These are phyloP conservation scores for Pugionium dolabratum DNA, from an alignment of 345 rosid genomes.

Conservation along the genomic window DNA sequence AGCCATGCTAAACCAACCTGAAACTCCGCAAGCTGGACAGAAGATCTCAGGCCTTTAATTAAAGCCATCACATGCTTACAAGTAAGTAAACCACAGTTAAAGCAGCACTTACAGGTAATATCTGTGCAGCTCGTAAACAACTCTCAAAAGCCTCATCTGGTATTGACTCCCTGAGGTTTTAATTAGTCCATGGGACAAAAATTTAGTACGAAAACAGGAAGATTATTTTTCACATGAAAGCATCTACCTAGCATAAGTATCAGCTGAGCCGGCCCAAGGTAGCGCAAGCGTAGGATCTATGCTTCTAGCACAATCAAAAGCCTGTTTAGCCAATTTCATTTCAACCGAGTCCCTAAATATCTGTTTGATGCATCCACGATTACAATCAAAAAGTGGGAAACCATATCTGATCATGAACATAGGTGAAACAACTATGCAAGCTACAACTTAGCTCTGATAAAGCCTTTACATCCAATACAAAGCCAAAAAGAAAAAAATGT, in stretches of 20 bases:
- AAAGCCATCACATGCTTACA: slow-evolving; percentile 22
- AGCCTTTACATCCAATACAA: slow-evolving; percentile 12
- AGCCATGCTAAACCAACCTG: slow-evolving; percentile 89
- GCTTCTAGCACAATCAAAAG: slow-evolving; percentile 95
- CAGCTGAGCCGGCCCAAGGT: slow-evolving; percentile 99
- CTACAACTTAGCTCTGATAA: not conserved
- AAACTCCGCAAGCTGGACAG: slow-evolving; percentile 81
- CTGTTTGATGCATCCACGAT: slow-evolving; percentile 47
- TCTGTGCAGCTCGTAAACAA: slow-evolving; percentile 85
- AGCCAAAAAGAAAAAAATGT: not conserved
- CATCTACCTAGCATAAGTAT: slow-evolving; percentile 59
- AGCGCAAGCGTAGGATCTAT: slow-evolving; percentile 93
- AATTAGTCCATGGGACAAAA: slow-evolving; percentile 24
- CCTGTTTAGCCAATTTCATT: slow-evolving; percentile 72
- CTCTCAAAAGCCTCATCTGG: slow-evolving; percentile 86
- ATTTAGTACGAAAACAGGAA: slow-evolving; percentile 2
- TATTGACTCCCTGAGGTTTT: slow-evolving; percentile 55
- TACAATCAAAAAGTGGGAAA: slow-evolving; percentile 11
- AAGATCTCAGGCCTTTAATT: slow-evolving; percentile 28
- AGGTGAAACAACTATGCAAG: slow-evolving; percentile 16
- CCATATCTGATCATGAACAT: not conserved
- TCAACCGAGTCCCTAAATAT: slow-evolving; percentile 67
- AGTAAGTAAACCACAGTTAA: slow-evolving; percentile 3
- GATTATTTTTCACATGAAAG: slow-evolving; percentile 17
- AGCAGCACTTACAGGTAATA: slow-evolving; percentile 67